Percentiles rank a stretch among this genome's conserved stretches.
Evolutionary conservation across 2,329 filamentous ascomycete species (phyloP).

Genomic region (Penicillium olsonii): DNA sequence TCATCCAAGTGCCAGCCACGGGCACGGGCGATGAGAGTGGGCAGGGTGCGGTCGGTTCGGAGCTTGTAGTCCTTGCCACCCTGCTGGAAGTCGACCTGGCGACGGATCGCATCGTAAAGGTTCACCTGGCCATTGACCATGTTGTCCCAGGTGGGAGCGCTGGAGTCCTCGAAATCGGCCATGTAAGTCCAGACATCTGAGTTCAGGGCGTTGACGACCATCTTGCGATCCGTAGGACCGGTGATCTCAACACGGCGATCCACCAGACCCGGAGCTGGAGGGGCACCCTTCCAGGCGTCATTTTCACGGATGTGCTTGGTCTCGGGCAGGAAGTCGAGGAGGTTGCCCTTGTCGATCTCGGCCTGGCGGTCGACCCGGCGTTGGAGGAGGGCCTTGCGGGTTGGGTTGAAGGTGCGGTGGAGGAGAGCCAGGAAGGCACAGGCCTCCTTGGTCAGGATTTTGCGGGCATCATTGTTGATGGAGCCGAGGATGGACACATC

Average conservation of each 20-base stretch:
- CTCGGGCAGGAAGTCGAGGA: slow-evolving; percentile 94
- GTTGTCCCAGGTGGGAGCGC: slow-evolving; percentile 96
- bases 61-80: slow-evolving; percentile 97
- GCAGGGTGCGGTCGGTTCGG: slow-evolving; percentile 80
- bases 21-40: slow-evolving; percentile 90
- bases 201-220: slow-evolving; percentile 97
- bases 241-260: slow-evolving; percentile 97
- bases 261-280: slow-evolving; percentile 86
- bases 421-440: slow-evolving; percentile 90
- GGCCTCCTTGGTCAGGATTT: slow-evolving; percentile 89
- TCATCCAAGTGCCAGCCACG: slow-evolving; percentile 98
- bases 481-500: slow-evolving; percentile 83
- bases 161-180: slow-evolving; percentile 98
- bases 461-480: slow-evolving; percentile 75
- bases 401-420: slow-evolving; percentile 90
- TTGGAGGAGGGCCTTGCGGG: slow-evolving; percentile 84
- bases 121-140: slow-evolving; percentile 99
- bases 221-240: slow-evolving; percentile 95
- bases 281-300: slow-evolving; percentile 87
- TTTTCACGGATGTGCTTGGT: slow-evolving; percentile 95
- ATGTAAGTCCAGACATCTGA: slow-evolving; percentile 98
- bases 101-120: slow-evolving; percentile 92
- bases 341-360: slow-evolving; percentile 84
- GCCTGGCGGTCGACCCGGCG: slow-evolving; percentile 83
- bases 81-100: slow-evolving; percentile 94